Base-by-base conservation (phyloP, 1,284 basidiomycete species). In the Coniferiporia sulphurascens region DNA sequence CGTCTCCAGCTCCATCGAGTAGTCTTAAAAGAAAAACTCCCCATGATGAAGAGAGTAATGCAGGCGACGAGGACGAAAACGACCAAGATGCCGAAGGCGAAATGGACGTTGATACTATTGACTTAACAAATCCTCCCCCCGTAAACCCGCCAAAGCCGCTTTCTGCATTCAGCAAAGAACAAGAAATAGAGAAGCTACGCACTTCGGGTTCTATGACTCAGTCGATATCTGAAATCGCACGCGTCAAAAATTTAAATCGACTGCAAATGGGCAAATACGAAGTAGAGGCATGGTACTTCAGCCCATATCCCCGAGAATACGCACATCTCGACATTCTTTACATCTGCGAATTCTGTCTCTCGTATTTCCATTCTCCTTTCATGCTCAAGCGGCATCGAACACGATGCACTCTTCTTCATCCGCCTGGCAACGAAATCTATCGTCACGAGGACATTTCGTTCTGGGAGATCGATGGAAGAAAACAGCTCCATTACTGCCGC, bases 171-270 rank as follows among this genome's bases (percentile, higher is more conserved):
- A 97, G 92, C 73, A 99, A 99, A 73, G 92, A 97, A 73, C 91
- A 97, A 72, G 97, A 99, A 73, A 98, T 99, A 66, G 96, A 99
- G 77, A 98, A 98, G 74, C 83, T 99, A 15, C 87, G 97, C 38
- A 98, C 95, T 15, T 94, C 93, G 4, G 97, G 97, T 12, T 97
- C 94, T 35, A 99, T 99, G 96, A 99, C 96, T 0, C 97, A 99
- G 75, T 94, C 93, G 49, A 91, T 98, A 63, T 95, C 93, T 59
- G 97, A 99, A 75, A 89, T 99, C 63, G 91, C 96, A 13, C 86
- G 97, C 45, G 97, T 99, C 68, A 99, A 99, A 81, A 99, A 99
- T 72, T 80, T 99, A 65, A 97, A 99, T 75, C 87, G 91, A 64
- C 83, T 99, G 50, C 94, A 96, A 72, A 99, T 99, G 67, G 97